Conservation (phyloP, 2,329 filamentous ascomycete species). For the Fusarium subtropicale region DNA sequence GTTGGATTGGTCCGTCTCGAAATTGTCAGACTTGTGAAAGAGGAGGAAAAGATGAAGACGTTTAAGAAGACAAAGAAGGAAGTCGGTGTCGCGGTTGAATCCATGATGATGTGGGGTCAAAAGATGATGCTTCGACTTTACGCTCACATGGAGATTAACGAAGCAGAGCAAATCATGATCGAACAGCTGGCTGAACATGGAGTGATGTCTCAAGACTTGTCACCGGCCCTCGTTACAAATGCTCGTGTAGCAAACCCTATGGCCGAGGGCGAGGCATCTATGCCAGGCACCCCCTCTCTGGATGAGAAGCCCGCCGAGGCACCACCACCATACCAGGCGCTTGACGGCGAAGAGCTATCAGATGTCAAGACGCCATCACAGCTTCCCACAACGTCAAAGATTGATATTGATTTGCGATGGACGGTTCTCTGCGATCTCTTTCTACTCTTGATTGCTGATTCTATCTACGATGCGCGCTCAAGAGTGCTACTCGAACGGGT, state of each 20-base stretch:
- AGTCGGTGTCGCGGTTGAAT: constrained; percentile 75
- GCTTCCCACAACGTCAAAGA: constrained; percentile 81
- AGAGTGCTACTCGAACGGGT: constrained; percentile 86
- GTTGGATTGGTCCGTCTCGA: constrained; percentile 88
- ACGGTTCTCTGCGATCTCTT: constrained; percentile 97
- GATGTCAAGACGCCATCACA: constrained; percentile 86
- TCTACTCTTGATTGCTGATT: constrained; percentile 95
- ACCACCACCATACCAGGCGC: constrained; percentile 71
- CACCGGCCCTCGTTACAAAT: constrained; percentile 89
- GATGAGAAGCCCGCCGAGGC: constrained; percentile 63
- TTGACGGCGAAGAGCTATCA: constrained; percentile 77
- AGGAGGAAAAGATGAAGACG: constrained; percentile 70
- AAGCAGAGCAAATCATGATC: constrained; percentile 96
- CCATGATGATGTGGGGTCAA: constrained; percentile 94
- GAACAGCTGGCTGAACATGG: constrained; percentile 95
- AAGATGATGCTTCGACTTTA: constrained; percentile 98
- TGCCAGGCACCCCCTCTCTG: constrained; percentile 39
- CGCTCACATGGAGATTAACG: constrained; percentile 94
- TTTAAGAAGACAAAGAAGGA: constrained; percentile 79
- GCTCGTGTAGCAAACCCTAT: constrained; percentile 93
- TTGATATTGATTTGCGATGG: constrained; percentile 97
- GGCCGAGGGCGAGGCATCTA: constrained; percentile 60
- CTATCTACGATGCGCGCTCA: constrained; percentile 90
- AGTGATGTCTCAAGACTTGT: constrained; percentile 85
- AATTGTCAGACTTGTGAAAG: constrained; percentile 80